Evolutionary conservation across 2,329 filamentous ascomycete species (phyloP), one percentile per base, ranked within the genome.

Genomic region (Phyllosticta paracitricarpa): DNA sequence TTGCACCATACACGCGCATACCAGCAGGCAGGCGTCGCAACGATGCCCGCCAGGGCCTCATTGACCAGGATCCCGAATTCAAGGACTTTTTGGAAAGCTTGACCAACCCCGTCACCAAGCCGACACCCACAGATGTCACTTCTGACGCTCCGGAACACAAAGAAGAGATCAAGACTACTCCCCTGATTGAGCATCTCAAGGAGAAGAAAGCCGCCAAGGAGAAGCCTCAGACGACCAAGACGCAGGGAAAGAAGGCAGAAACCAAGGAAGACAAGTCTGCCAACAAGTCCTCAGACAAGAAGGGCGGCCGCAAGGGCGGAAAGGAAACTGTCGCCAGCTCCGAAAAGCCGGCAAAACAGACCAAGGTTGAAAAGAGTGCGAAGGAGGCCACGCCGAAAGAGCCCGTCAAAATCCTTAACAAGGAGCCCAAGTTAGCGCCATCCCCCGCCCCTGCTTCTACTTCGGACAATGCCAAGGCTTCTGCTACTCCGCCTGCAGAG

Each of bases 11-110:
- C 76, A 89, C 90, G 66, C 92, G 92, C 68, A 83, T 91, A 1
- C 91, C 93, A 1, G 84, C 84, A 63, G 83, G 81, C 40, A 90
- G 89, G 72, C 84, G 84, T 57, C 86, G 91, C 35, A 84, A 85
- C 59, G 94, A 99, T 77, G 85, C 86, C 59, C 86, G 92, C 14
- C 90, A 96, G 72, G 94, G 93, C 59, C 96, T 91, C 2, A 97
- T 99, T 66, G 94, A 99, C 68, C 91, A 96, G 71, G 94, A 99
- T 69, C 86, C 90, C 0, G 94, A 97, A 68, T 99, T 97, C 68
- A 95, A 97, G 78, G 85, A 87, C 26, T 99, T 97, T 72, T 81
- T 99, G 7, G 89, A 95, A 72, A 88, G 84, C 59, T 81, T 97
- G 55, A 95, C 92, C 1, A 91, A 95, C 66, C 84, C 83, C 2